Base-by-base conservation (phyloP, 2,329 filamentous ascomycete genomes). In the Penicillium frequentans region DNA sequence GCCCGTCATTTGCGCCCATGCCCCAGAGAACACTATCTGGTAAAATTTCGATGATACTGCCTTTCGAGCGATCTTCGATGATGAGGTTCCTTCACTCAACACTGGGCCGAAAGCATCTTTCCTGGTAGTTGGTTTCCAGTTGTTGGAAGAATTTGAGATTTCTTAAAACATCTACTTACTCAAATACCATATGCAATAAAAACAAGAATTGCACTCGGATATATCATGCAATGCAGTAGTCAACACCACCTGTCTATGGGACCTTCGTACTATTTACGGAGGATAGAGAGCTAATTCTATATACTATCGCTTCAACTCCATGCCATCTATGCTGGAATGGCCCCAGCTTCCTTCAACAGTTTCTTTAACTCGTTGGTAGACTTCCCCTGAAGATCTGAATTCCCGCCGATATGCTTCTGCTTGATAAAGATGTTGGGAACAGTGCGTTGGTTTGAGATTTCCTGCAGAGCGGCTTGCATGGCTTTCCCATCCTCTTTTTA, bases 341-440 rank as follows among this genome's bases (percentile, higher is more conserved):
- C 35, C n/a, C 35, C 35, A 5, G 35, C 35, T 2, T 39, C 35
- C n/a, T 39, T 39, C n/a, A 39, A 19, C n/a, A 39, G 3, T 19
- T 39, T 39, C 35, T 19, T 39, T 19, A 39, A 19, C 9, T 39
- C 35, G 8, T 19, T 39, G 16, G 35, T 39, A 3, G 35, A 39
- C n/a, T 39, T 46, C 5, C 23, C 43, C 23, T 57, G 55, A n/a
- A 57, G 51, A 23, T 57, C 55, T 4, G 55, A 57, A 19, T 54
- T 57, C 1, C 55, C 55, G 6, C 55, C 55, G 46, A 57, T 57
- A 24, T 57, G 55, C 31, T 54, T 53, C 26, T 29, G 35, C 5
- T 48, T 42, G 21, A 57, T 57, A 26, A 57, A 57, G 11, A 57
- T 57, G 14, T 57, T 57, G 16, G 55, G 55, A 11, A 57, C 55